phyloP scores from a whole-genome alignment of 139 green algal genomes.

The Dunaliella primolecta region DNA sequence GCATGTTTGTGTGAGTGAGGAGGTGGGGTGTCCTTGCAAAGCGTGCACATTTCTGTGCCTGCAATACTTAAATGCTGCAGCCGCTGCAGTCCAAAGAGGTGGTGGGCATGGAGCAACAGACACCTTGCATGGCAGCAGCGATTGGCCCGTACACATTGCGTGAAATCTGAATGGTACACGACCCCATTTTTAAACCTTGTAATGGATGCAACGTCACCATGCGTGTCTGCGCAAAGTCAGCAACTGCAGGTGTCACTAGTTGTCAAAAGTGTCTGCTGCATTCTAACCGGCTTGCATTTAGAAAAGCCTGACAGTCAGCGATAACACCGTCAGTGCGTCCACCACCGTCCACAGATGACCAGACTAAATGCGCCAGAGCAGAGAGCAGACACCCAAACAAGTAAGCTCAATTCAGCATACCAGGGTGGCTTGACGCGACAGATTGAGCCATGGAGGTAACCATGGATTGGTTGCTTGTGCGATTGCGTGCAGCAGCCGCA shows the following conservation, averaged over 20 bases:
- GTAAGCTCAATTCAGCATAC: not conserved
- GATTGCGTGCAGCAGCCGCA: not conserved
- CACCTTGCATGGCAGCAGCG: no score
- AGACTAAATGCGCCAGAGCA: no score
- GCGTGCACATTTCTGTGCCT: not conserved
- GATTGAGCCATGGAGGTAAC: not conserved
- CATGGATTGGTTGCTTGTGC: not conserved
- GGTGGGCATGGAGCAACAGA: no score
- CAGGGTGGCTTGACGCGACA: not conserved
- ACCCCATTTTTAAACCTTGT: not conserved
- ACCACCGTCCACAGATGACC: not conserved
- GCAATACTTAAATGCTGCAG: no score
- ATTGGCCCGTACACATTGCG: no score
- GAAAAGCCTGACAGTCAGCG: not conserved
- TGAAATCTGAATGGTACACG: not conserved
- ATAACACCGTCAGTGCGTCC: not conserved
- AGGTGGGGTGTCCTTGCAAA: not conserved
- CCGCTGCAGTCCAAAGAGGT: no score
- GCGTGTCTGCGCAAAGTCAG: no score
- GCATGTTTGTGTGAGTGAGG: not conserved
- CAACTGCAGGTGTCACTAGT: no score
- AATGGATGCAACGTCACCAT: no score
- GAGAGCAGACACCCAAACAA: no score
- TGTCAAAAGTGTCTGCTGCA: no score
- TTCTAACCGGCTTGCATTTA: not conserved